Evolutionary conservation across 2,329 filamentous ascomycete genomes (phyloP), one percentile per base, ranked within the genome.

Genomic region (Rhexocercosporidium sp.): DNA sequence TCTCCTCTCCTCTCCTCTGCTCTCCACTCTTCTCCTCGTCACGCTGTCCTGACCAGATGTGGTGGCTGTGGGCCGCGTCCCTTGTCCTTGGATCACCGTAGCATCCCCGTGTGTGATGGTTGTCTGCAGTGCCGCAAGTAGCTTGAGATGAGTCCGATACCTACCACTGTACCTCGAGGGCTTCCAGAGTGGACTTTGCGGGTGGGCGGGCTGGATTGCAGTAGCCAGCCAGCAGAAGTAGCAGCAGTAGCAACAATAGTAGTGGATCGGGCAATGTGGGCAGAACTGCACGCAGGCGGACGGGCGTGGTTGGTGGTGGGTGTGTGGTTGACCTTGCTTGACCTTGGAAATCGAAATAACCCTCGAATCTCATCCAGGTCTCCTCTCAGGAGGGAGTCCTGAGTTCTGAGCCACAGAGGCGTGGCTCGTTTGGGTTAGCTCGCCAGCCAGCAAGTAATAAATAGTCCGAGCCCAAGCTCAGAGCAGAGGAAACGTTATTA

Each of bases 41-140:
- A 37, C 34, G 22, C 49, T 41, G 9, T 57, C 31, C n/a, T 54
- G 27, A 16, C 27, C 25, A 57, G 34, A 57, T 57, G 54, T 57
- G 54, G 54, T 57, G 54, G 54, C 54, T 39, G 54, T 57, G 54
- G 34, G 54, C 54, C 54, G 34, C 54, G 54, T 57, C 54, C 54
- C 54, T 57, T 41, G 27, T 57, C 54, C 54, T 57, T 57, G 20
- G 31, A 57, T 57, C 34, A 25, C 34, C 34, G 54, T 41, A 25
- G 34, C 54, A 57, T 57, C 31, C 54, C 54, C 54, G 54, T 57
- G 54, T 39, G 54, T 57, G 54, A 57, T 34, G 54, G 54, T 20
- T 39, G 29, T 25, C 31, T 39, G 54, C 34, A 41, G 31, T 57
- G 18, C 7, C 31, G 54, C 54, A 20, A 37, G 18, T 25, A 57